Base-by-base conservation (phyloP, 176 grass and related monocot genomes). In the bread wheat (Triticum aestivum) region DNA sequence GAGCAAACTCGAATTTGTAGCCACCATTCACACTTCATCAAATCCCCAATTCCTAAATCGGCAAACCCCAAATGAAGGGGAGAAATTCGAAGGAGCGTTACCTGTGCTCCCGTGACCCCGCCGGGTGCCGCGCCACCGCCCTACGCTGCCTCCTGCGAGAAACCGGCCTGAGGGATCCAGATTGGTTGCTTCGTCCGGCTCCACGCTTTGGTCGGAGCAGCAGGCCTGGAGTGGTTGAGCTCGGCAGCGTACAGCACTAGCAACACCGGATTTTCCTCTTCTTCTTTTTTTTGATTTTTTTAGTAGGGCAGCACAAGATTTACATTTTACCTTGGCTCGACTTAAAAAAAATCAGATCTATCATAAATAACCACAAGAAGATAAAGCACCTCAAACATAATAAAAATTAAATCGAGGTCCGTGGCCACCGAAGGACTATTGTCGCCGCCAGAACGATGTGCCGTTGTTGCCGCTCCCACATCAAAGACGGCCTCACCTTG, bases 161-260 rank as follows among this genome's bases (percentile, higher is more conserved):
- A 71, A 37, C 68, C 35, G 9, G 45, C 73, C 73, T 32, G 15
- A 21, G 74, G 32, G 74, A 77, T 56, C 74, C 74, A 77, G 29
- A 77, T 33, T 30, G 29, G 74, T 77, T 1, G 74, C 27, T 32
- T 8, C 74, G 47, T 77, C 29, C n/a, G 17, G 32, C 74, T 77
- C 45, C 74, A 34, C 18, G 74, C 47, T 77, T 56, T 49, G 47
- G 74, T 24, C 41, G 39, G 71, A 13, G 39, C 39, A 47, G 71
- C 71, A 74, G n/a, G 41, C 6, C 12, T 15, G 12, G 26, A 58
- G 74, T 77, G 47, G 74, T 77, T 77, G 74, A 77, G 49, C 74
- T 77, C 73, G 42, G 47, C 49, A 75, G 71, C 38, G 38, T 44
- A 38, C 69, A 26, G 38, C 37, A 73, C 11, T 44, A 11, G 11